Evolutionary conservation across 257 asterid genomes (phyloP).

Genomic region (Prunella vulgaris): DNA sequence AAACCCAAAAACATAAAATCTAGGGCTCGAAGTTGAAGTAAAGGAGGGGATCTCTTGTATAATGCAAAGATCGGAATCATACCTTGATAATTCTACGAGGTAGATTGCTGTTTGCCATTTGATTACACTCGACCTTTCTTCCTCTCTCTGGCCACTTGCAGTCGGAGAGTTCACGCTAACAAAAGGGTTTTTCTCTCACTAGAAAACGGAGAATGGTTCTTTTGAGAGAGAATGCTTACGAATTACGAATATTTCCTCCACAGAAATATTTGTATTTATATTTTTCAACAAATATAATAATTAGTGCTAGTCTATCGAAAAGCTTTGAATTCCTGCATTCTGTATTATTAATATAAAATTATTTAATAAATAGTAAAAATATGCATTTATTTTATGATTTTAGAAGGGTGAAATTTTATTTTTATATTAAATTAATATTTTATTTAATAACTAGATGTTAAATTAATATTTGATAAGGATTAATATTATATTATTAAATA

Average conservation of each 20-base stretch:
- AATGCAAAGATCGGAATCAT: slow-evolving; percentile 43
- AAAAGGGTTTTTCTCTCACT: slow-evolving; percentile 34
- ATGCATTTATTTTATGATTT: no score
- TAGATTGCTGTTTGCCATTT: slow-evolving; percentile 49
- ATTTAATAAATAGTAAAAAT: no score
- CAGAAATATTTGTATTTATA: no score
- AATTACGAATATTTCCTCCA: neutral
- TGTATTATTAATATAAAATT: no score
- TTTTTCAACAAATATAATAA: no score
- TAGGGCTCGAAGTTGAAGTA: slow-evolving; percentile 25
- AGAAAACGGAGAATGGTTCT: slow-evolving; percentile 20
- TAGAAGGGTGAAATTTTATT: no score
- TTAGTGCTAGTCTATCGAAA: neutral
- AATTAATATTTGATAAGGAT: no score
- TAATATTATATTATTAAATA: no score
- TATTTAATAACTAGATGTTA: no score
- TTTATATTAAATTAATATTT: no score
- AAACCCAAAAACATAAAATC: slow-evolving; percentile 15
- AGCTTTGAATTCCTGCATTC: neutral
- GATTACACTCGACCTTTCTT: slow-evolving; percentile 28
- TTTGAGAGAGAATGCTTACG: neutral
- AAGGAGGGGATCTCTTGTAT: slow-evolving; percentile 42
- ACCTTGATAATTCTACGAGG: slow-evolving; percentile 72
- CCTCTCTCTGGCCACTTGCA: slow-evolving; percentile 7
- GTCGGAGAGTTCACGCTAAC: slow-evolving; percentile 48